Evolutionary conservation across 2,329 filamentous ascomycete species (phyloP), one percentile per base, ranked within the genome.

Genomic region (Penicillium fuscoglaucum): DNA sequence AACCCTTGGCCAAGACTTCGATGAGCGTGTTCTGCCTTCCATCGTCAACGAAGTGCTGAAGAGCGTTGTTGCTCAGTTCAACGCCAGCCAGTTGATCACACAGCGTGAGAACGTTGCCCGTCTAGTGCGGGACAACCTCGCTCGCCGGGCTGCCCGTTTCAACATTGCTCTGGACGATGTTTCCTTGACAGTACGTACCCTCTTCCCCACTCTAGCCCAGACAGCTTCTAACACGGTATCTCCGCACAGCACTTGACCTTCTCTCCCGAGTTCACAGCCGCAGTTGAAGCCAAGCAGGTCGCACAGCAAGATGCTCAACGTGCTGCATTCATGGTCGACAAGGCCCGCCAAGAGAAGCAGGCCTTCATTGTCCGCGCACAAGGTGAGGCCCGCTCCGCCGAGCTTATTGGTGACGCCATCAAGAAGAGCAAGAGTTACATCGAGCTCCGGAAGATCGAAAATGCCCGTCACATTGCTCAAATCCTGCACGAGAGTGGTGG

Each of bases 11-110:
- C 88, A 88, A 57, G 95, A 99, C 79, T 99, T 98, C 75, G 95
- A 99, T 71, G 95, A 99, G 85, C 85, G 95, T 61, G 92, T 99
- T 43, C 83, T 99, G 63, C 95, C 95, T 7, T 97, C 93, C 13
- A 99, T 99, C 70, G 95, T 98, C 63, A 99, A 99, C 73, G 95
- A 99, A 82, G 95, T 99, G 41, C 79, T 99, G 71, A 99, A 99
- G 87, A 96, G 92, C 71, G 95, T 99, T 28, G 95, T 99, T 45
- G 95, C 95, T 29, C 95, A 99, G 79, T 99, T 99, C 85, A 98
- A 99, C 71, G 95, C 95, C 67, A 95, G 90, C 72, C 95, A 99
- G 81, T 83, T 99, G 75, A 99, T 99, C 78, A 99, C 95, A 28
- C 95, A 99, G 84, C 89, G 95, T 86, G 95, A 99, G 82, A 97